These are phyloP conservation scores for Microcyclospora tardicrescens DNA, from an alignment of 2,329 filamentous ascomycete genomes.

Conservation along the genomic window DNA sequence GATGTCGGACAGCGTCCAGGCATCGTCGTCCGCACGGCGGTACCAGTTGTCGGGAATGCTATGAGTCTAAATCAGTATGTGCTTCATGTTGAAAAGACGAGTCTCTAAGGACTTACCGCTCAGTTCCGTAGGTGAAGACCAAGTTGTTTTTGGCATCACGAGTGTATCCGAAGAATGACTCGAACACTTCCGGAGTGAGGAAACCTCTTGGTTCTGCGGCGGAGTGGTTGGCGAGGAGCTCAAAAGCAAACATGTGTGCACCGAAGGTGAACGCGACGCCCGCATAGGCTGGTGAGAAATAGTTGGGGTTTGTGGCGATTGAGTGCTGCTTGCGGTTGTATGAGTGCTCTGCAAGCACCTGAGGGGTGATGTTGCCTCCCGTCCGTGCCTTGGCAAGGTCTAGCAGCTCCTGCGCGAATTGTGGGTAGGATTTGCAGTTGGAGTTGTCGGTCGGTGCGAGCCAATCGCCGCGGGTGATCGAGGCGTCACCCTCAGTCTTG, in stretches of 20 bases:
- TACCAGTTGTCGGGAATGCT: constrained; percentile 17
- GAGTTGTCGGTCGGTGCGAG: constrained; percentile 14
- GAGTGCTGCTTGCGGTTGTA: constrained; percentile 15
- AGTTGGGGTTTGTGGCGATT: constrained; percentile 18
- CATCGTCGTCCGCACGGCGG: constrained; percentile 11
- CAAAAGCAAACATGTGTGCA: constrained; percentile 16
- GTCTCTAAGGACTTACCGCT: constrained; percentile 1
- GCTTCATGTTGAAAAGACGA: no score
- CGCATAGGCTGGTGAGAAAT: constrained; percentile 14
- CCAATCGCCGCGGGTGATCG: constrained; percentile 17
- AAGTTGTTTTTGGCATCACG: constrained; percentile 10
- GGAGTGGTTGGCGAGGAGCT: constrained; percentile 15
- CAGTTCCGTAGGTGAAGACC: constrained; percentile 11
- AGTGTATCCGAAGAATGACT: constrained; percentile 13
- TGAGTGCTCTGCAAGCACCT: constrained; percentile 13
- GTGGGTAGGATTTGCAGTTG: constrained; percentile 15
- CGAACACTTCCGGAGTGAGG: constrained; percentile 11
- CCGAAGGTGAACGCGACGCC: constrained; percentile 18
- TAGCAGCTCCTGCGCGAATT: constrained; percentile 13
- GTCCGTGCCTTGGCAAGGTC: constrained; percentile 11
- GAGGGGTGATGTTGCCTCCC: constrained; percentile 12
- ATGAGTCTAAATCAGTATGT: no score
- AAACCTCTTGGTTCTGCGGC: constrained; percentile 12
- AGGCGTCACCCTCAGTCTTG: constrained; percentile 14
- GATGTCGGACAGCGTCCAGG: constrained; percentile 14